Base-by-base conservation (phyloP, 768 basidiomycete genomes). In the Leccinum variicolor region DNA sequence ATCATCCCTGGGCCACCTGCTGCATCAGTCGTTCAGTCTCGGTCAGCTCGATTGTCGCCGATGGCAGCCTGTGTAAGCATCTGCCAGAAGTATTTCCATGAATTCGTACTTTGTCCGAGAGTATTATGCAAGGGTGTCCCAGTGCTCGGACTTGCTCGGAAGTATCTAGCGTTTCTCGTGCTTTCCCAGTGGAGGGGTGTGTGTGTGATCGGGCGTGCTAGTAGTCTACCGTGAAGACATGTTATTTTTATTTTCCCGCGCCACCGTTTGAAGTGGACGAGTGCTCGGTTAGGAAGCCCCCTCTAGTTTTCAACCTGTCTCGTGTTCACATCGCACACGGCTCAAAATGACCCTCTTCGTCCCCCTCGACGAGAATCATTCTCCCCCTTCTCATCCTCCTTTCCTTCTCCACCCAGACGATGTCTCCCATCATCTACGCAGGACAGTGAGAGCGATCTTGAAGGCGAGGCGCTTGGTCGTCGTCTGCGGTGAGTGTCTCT, bases 391-490 rank as follows among this genome's bases (percentile, higher is more conserved):
- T n/a, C 74, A 74, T 0, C 87, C 87, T 4, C 61, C 84, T 1
- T 89, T 88, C 67, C 73, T 89, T 47, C 64, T 76, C 11, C 74
- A 74, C 29, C 66, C 84, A n/a, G 56, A 72, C 23, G 77, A 85
- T 62, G 76, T 76, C 15, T 64, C 60, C 29, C 67, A 73, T 36
- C 83, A 87, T 54, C 66, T 87, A 34, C 72, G 76, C 53, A 83
- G 78, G 61, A 79, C 81, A 15, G 73, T 88, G 56, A 85, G 81
- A 65, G 77, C 89, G 29, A 85, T 93, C 60, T 69, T 89, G 66
- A 90, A 89, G 73, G 89, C 92, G 8, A 87, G 82, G 71, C 81
- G 89, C 52, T 81, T 94, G 66, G 90, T 92, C n/a, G 86, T 94
- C 63, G 83, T 94, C 55, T 91, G 87, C 69, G 92, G 92, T 91